These are phyloP conservation scores for Aurinia saxatilis DNA, from an alignment of 345 rosid species.

Conservation along the genomic window DNA sequence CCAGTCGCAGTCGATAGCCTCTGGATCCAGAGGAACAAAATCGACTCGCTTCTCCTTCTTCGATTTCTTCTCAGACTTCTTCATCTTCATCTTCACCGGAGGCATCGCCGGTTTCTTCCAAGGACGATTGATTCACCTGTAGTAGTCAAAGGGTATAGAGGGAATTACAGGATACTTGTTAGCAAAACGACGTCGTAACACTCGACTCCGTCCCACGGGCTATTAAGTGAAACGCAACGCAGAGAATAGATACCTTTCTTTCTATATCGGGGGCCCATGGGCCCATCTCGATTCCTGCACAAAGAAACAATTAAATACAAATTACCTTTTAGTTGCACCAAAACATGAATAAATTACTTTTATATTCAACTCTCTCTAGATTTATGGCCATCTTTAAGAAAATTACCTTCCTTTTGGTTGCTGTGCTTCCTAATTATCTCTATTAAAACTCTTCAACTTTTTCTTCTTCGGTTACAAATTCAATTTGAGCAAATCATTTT, in stretches of 20 bases:
- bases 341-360: no score
- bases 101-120: constrained; percentile 42
- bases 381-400: not conserved
- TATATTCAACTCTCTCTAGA: not conserved
- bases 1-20: constrained; percentile 78
- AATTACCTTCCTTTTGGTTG: not conserved
- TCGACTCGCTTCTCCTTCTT: constrained; percentile 32
- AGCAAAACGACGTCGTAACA: not conserved
- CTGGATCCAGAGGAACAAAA: constrained; percentile 54
- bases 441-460: no score
- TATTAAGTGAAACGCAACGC: not conserved
- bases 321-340: not conserved
- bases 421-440: not conserved
- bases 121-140: not conserved
- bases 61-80: constrained; percentile 42
- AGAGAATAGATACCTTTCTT: not conserved
- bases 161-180: not conserved
- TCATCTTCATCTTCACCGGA: constrained; percentile 49
- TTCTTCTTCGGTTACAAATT: not conserved
- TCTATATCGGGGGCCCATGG: not conserved
- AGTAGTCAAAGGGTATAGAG: not conserved
- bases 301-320: not conserved
- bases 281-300: not conserved
- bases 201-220: no score
- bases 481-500: not conserved